Evolutionary conservation across 306 rosid species (phyloP), one percentile per base, ranked within the genome.

Genomic region (Cucurbita argyrosperma): DNA sequence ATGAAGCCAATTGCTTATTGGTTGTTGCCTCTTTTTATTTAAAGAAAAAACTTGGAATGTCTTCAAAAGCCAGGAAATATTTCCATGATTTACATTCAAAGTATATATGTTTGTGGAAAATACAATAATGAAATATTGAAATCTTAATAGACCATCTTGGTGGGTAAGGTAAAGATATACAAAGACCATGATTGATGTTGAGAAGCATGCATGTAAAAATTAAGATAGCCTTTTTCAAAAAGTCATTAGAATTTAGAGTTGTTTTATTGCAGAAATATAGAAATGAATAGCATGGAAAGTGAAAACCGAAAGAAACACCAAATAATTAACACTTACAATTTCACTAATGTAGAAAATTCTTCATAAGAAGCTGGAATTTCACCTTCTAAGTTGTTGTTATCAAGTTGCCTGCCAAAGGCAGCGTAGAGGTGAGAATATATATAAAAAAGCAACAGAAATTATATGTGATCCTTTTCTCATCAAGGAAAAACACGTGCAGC

Each of bases 321-420:
- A 39, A 18, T 30, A 16, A 47, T 8, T 18, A 46, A 38, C 69
- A 85, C 98, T 88, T 94, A 94, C 97, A 91, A 8, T 76, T 94
- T 94, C 80, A 82, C 75, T 75, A 94, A 76, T 61, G 66, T 60
- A 64, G 91, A 68, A 85, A 94, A 80, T 75, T 77, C 83, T 59
- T 80, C 81, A 76, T 84, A 94, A 16, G 91, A 18, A 49, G 74
- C 80, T 37, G 98, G 98, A 88, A 94, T 90, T 45, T 50, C 79
- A 78, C 91, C 97, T 0, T 21, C 76, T 54, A 94, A 90, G 84
- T 94, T 80, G 82, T 94, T 94, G 85, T 90, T 90, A 84, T 94
- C 98, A 74, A 91, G 86, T 77, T 94, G 98, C 74, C 98, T 94
- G 88, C 87, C 86, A 80, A 75, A 63, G 84, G 70, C 70, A 84